A percentile compares a stretch with the other conserved stretches of the same genome.
Conservation (phyloP, 2,329 filamentous ascomycete species). For the Fusarium sp. region DNA sequence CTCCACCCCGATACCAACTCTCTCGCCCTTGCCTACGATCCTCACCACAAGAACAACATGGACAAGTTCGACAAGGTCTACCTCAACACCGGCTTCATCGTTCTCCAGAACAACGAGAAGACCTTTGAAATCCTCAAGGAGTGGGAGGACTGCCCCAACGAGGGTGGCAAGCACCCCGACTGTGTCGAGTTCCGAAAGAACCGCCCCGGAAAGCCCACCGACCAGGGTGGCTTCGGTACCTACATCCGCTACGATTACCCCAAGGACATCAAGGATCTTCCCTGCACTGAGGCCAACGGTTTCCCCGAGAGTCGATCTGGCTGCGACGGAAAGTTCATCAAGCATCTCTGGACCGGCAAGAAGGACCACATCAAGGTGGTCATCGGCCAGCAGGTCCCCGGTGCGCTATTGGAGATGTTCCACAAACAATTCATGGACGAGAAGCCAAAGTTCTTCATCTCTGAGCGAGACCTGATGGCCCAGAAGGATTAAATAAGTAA, state of each 20-base stretch:
- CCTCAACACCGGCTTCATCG: constrained; percentile 65
- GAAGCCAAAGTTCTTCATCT: constrained; percentile 49
- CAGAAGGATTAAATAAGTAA: constrained; percentile 32
- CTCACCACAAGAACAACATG: constrained; percentile 51
- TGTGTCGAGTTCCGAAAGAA: constrained; percentile 53
- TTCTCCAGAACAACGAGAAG: constrained; percentile 61
- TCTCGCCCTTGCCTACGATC: constrained; percentile 55
- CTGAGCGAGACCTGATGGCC: constrained; percentile 50
- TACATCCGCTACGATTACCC: constrained; percentile 55
- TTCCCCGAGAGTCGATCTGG: constrained; percentile 52
- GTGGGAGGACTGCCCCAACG: constrained; percentile 57
- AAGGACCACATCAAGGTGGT: constrained; percentile 52
- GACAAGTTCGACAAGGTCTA: constrained; percentile 54
- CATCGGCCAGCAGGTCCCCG: constrained; percentile 52
- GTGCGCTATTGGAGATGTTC: constrained; percentile 49
- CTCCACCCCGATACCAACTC: constrained; percentile 53
- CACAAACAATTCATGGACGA: constrained; percentile 51
- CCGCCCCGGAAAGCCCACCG: constrained; percentile 51
- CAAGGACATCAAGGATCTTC: constrained; percentile 53
- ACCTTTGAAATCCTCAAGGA: constrained; percentile 60
- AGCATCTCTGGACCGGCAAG: constrained; percentile 58
- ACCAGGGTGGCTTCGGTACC: constrained; percentile 58
- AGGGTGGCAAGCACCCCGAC: constrained; percentile 51
- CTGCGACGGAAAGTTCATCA: constrained; percentile 55
- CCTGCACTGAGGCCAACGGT: constrained; percentile 57